Conservation (phyloP, 768 basidiomycete species). For the Boletus rufocinnamomeus region DNA sequence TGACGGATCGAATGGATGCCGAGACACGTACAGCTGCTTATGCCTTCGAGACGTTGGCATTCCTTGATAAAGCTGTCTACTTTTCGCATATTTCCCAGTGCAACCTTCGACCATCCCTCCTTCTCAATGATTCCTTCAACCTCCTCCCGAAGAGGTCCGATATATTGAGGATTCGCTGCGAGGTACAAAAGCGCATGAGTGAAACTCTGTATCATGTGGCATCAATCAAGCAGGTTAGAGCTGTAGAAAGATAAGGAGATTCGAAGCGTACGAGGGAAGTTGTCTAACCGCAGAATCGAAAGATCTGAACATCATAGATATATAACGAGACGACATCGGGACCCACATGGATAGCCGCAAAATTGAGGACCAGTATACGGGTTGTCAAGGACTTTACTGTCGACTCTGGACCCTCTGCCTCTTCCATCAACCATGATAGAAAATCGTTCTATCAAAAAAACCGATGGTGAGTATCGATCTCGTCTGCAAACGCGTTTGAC, state of each 20-base stretch:
- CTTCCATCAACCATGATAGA: neutral
- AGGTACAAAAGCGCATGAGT: constrained; percentile 36
- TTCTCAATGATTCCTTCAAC: constrained; percentile 1
- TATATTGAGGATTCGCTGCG: constrained; percentile 37
- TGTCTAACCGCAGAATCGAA: neutral
- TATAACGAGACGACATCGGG: neutral
- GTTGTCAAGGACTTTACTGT: neutral
- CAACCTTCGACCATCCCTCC: constrained; percentile 9
- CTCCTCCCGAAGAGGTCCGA: constrained; percentile 35
- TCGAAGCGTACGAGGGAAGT: neutral
- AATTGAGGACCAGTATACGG: neutral
- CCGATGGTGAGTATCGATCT: neutral
- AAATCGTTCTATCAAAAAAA: neutral
- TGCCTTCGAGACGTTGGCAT: constrained; percentile 13
- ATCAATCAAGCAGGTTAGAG: neutral
- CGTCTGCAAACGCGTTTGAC: neutral
- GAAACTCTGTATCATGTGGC: constrained; percentile 20
- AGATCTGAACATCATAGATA: neutral
- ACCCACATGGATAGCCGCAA: neutral
- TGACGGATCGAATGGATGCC: neutral
- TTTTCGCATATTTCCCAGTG: constrained; percentile 34
- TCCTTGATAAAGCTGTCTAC: constrained; percentile 41
- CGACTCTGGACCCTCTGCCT: neutral
- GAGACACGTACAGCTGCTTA: constrained; percentile 25
- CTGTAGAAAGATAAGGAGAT: neutral